Percentiles rank a stretch among this genome's conserved stretches.
Conservation (phyloP, 1,284 basidiomycete species). For the Pseudozyma sp. region DNA sequence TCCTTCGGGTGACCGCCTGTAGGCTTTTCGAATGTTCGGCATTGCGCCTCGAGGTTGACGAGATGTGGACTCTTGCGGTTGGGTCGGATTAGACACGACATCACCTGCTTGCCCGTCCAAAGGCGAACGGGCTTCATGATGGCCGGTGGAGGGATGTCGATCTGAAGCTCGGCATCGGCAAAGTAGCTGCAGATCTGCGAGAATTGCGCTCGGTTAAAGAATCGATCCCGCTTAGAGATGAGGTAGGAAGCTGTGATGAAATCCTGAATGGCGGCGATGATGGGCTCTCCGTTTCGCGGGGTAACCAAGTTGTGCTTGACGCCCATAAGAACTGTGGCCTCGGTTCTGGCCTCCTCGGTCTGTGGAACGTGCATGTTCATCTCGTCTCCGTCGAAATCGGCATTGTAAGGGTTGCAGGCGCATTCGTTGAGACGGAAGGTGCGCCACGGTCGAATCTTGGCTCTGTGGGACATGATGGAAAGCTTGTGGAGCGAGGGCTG, state of each 20-base stretch:
- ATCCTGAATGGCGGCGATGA: constrained; percentile 68
- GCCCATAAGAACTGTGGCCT: constrained; percentile 97
- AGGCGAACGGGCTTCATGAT: constrained; percentile 92
- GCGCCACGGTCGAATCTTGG: constrained; percentile 94
- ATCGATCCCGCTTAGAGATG: constrained; percentile 89
- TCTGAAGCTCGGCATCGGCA: constrained; percentile 88
- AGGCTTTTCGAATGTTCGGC: constrained; percentile 90
- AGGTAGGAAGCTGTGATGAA: constrained; percentile 80
- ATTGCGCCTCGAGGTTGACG: constrained; percentile 97
- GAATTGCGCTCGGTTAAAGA: constrained; percentile 94
- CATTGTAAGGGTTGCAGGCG: constrained; percentile 99
- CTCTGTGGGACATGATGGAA: constrained; percentile 95
- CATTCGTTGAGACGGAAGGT: constrained; percentile 98
- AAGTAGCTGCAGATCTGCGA: constrained; percentile 96
- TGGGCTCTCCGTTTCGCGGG: constrained; percentile 65
- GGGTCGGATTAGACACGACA: constrained; percentile 95
- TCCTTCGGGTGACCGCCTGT: constrained; percentile 75
- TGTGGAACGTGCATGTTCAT: constrained; percentile 99
- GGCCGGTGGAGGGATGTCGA: constrained; percentile 93
- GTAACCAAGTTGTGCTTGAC: constrained; percentile 96
- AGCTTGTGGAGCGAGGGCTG: constrained; percentile 90
- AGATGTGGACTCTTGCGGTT: constrained; percentile 79
- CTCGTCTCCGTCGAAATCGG: constrained; percentile 99
- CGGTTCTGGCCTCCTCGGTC: constrained; percentile 97
- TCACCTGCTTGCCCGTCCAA: constrained; percentile 99